Evolutionary conservation across 257 asterid genomes (phyloP), one percentile per base, ranked within the genome.

Genomic region (Thymus mandschuricus): DNA sequence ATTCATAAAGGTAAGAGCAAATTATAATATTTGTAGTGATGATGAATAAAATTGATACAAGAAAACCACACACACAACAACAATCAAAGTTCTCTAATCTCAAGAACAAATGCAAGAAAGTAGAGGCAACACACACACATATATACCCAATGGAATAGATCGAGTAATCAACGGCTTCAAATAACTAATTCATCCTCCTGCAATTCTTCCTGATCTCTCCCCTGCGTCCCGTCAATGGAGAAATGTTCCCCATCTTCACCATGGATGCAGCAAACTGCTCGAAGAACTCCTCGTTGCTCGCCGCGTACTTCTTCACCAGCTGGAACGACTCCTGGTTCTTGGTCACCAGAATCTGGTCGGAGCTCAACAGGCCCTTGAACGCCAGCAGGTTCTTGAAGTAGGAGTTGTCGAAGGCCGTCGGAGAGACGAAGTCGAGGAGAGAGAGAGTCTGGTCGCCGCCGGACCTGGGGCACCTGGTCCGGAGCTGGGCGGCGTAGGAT

Each of bases 391-490:
- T 80, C 81, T 88, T 88, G 86, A 83, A 92, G 83, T 92, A 92
- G 77, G 72, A 75, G 83, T 92, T 92, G 72, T 92, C 98, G 40
- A 92, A 90, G 74, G 60, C 79, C 2, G 86, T 81, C 1, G 98
- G 93, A 61, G 88, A 80, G 29, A 82, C 78, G 3, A 70, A 75
- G 84, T 90, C 98, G 82, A 92, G 63, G 81, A 76, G 43, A 34
- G 86, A 92, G 29, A 92, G 84, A 63, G 83, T 92, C 75, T 92
- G 96, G 35, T 92, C 97, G 5, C 96, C 98, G 1, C 97, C 98
- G 0, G 98, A 92, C 68, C 33, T 79, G 2, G 98, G 97, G 67
- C 98, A 90, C 35, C 78, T 51, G 13, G 73, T 69, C 3, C 96
- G 95, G 73, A 90, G 74, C 78, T 84, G 83, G 34, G 84, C 75